Evolutionary conservation across 192 early-diverging fungal species (phyloP), one percentile per base, ranked within the genome.

Genomic region (Coemansia sp.): DNA sequence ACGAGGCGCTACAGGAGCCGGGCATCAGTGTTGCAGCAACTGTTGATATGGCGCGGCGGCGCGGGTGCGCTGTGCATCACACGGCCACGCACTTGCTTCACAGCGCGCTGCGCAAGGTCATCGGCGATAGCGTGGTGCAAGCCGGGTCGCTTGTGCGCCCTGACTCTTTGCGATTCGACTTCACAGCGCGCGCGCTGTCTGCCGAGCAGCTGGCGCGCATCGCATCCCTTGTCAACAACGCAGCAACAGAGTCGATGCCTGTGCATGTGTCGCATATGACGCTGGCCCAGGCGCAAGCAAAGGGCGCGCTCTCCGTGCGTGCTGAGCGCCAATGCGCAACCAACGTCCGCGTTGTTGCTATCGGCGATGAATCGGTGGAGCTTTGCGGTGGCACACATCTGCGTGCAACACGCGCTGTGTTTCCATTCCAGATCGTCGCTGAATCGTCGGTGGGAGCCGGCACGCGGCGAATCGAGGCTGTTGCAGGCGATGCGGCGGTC

Each of bases 341-440:
- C 75, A 92, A 92, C 14, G 97, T 99, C 41, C 91, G 96, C 61
- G 95, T 99, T 24, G 93, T 99, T 23, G 82, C 88, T 48, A 93
- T 96, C 88, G 68, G 82, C n/a, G 85, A 87, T 46, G 20, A 49
- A 11, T 94, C 92, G 38, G 85, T 95, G 66, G 97, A 99, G 76
- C 94, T 99, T 73, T 99, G 97, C 75, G 94, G 97, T 74, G 97
- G 97, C 64, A 98, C 96, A 21, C 97, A 99, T 67, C 90, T 98
- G 72, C 86, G 83, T 39, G 87, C 88, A 75, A 97, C 97, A 0
- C 85, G 91, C 2, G 92, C 92, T 26, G 96, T 98, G 66, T 96
- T 92, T 79, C 85, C 88, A 41, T 90, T 96, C 73, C 86, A 87
- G 35, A 89, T 98, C 58, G 74, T 95, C 34, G 90, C 95, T 65